These are phyloP conservation scores for Akebia trifoliata DNA, from an alignment of 164 flowering plant genomes.

Conservation along the genomic window DNA sequence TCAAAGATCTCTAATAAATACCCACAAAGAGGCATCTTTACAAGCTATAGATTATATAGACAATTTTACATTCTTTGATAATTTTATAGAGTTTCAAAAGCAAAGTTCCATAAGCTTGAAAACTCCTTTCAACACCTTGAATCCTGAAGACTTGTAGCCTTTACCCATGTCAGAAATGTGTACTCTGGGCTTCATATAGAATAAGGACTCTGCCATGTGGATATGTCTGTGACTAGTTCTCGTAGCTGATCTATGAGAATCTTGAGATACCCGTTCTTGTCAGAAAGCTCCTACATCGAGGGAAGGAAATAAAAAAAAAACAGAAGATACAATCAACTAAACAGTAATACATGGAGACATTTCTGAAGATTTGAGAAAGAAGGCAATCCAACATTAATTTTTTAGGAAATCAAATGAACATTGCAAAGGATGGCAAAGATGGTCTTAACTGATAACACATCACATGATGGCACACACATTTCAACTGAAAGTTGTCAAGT, in stretches of 20 bases:
- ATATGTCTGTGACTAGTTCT: slow-evolving; percentile 60
- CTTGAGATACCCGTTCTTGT: slow-evolving; percentile 61
- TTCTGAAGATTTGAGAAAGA: background rate
- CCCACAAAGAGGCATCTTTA: too few relatives aligned
- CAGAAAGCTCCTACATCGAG: slow-evolving; percentile 52
- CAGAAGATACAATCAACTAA: background rate
- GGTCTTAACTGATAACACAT: too few relatives aligned
- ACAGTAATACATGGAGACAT: background rate
- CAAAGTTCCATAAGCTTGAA: background rate
- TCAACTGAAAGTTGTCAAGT: too few relatives aligned
- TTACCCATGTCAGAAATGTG: background rate
- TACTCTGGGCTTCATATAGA: slow-evolving; percentile 29
- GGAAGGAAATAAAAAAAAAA: background rate
- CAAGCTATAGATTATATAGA: too few relatives aligned
- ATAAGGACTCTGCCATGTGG: slow-evolving; percentile 89
- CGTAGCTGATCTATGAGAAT: slow-evolving; percentile 75
- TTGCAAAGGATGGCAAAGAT: too few relatives aligned
- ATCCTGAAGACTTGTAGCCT: background rate
- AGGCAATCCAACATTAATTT: too few relatives aligned
- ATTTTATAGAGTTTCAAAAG: background rate
- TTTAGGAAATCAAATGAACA: too few relatives aligned
- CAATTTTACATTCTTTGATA: too few relatives aligned
- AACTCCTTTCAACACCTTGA: background rate
- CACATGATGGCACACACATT: too few relatives aligned
- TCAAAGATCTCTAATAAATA: too few relatives aligned